Evolutionary conservation across 768 basidiomycete genomes (phyloP).

Genomic region (Phaeotremella fagi): DNA sequence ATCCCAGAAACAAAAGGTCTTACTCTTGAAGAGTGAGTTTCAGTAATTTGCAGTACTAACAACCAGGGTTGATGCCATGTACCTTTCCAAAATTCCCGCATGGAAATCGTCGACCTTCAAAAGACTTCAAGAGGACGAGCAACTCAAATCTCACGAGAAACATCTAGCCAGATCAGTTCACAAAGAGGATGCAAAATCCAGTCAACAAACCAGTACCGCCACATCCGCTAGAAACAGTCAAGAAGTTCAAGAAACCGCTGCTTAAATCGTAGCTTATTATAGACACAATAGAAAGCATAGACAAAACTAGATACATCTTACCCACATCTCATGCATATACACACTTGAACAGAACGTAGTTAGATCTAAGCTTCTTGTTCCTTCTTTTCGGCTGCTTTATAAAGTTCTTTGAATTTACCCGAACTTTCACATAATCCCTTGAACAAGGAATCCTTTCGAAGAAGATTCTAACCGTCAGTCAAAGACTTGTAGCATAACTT

Average conservation of each 20-base stretch:
- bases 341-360: no score
- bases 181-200: constrained; percentile 18
- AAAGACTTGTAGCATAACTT: constrained; percentile 11
- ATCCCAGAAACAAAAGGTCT: constrained; percentile 48
- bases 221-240: constrained; percentile 13
- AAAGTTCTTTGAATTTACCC: constrained; percentile 45
- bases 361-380: constrained; percentile 25
- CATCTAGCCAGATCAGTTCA: constrained; percentile 29
- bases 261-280: no score
- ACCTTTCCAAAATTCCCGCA: constrained; percentile 39
- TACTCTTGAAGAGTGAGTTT: constrained; percentile 41
- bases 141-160: constrained; percentile 31
- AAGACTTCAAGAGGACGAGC: constrained; percentile 19
- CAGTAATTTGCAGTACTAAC: not conserved
- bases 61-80: constrained; percentile 43
- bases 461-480: constrained; percentile 24
- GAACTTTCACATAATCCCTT: constrained; percentile 45
- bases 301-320: no score
- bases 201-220: constrained; percentile 18
- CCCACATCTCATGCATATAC: no score
- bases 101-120: constrained; percentile 36
- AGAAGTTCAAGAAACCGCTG: not conserved
- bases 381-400: constrained; percentile 41
- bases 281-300: no score
- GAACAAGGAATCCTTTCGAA: constrained; percentile 42